Conservation (phyloP, 1,284 basidiomycete species). For the Ustilago tritici region DNA sequence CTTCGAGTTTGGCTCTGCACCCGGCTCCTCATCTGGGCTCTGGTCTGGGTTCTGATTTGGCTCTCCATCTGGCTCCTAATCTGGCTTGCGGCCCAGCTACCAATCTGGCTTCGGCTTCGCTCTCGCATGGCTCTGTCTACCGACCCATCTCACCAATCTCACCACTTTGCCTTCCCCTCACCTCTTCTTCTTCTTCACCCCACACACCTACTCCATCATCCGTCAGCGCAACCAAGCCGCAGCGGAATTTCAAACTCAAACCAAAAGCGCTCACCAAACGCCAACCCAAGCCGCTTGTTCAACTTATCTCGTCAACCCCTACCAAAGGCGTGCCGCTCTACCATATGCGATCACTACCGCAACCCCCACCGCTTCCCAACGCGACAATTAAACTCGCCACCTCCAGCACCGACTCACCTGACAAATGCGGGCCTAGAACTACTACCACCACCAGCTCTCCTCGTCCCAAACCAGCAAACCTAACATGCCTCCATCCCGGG, state of each 20-base stretch:
- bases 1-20: not conserved
- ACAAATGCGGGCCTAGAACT: not conserved
- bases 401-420: no score
- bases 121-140: not conserved
- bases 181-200: not conserved
- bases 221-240: no score
- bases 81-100: not conserved
- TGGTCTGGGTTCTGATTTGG: not conserved
- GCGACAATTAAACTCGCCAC: no score
- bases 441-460: not conserved
- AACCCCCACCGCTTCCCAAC: no score
- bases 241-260: no score
- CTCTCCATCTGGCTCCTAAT: not conserved
- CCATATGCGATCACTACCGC: no score
- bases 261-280: no score
- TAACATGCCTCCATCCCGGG: constrained; percentile 6
- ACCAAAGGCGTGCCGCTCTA: no score
- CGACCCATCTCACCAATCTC: not conserved
- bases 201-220: no score
- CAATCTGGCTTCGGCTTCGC: not conserved
- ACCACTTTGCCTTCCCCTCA: not conserved
- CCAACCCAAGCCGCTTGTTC: no score
- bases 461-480: not conserved
- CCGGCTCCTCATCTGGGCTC: not conserved
- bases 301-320: no score